Evolutionary conservation across 805 yeast genomes (phyloP).

Genomic region (Candida broadrunensis): DNA sequence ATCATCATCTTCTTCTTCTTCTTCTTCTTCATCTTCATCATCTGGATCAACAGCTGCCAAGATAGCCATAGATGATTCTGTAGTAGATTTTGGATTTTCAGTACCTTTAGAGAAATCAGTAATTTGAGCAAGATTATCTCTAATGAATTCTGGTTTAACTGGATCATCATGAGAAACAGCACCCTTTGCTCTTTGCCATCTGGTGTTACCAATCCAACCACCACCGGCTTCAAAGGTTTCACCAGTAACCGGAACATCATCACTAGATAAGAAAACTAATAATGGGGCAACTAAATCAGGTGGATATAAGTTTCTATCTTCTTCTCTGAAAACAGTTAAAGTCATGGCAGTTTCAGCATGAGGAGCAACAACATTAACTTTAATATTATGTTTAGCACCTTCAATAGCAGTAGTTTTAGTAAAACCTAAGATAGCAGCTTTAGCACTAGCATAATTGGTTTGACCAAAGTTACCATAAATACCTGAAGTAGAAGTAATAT

Average conservation of each 20-base stretch:
- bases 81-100: conserved; percentile 55
- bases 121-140: conserved; percentile 64
- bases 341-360: conserved; percentile 99
- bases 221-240: conserved; percentile 90
- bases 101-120: conserved; percentile 59
- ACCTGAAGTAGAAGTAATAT: conserved; percentile 94
- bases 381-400: conserved; percentile 76
- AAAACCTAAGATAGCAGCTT: conserved; percentile 82
- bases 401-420: conserved; percentile 86
- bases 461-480: conserved; percentile 98
- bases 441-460: conserved; percentile 93
- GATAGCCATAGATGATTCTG: conserved; percentile 79
- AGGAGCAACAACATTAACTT: conserved; percentile 86
- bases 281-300: conserved; percentile 91
- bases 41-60: conserved; percentile 58
- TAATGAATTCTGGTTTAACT: conserved; percentile 66
- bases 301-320: conserved; percentile 78
- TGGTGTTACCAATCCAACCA: conserved; percentile 92
- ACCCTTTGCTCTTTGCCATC: conserved; percentile 94
- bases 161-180: conserved; percentile 55
- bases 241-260: conserved; percentile 69
- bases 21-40: conserved; percentile 47
- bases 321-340: conserved; percentile 73
- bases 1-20: conserved; percentile 38
- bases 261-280: conserved; percentile 74